Conservation (phyloP, 2,329 filamentous ascomycete genomes). For the Colletotrichum sp. region DNA sequence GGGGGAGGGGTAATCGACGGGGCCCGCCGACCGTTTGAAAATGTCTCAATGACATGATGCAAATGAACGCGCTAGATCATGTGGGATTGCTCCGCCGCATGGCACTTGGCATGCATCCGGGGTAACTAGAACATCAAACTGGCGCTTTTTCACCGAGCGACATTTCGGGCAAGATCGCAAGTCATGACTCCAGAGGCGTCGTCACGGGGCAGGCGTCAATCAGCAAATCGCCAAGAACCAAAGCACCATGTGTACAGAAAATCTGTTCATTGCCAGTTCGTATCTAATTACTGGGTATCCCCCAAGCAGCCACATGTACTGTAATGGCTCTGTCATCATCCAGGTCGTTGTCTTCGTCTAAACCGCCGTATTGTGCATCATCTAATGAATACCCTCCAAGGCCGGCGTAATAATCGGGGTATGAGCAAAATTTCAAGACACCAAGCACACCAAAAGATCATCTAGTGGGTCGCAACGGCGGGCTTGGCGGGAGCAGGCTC, state of each 20-base stretch:
- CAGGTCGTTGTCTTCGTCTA: conserved; percentile 21
- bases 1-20: background rate
- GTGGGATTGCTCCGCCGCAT: background rate
- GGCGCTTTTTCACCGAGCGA: background rate
- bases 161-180: background rate
- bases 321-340: conserved; percentile 19
- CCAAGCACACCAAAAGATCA: conserved; percentile 4
- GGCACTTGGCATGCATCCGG: background rate
- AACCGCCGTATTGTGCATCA: conserved; percentile 17
- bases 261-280: conserved; percentile 6
- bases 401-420: conserved; percentile 16
- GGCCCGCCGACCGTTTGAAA: conserved; percentile 3
- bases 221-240: background rate
- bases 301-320: conserved; percentile 3
- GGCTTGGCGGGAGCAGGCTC: conserved; percentile 38
- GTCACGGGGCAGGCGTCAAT: background rate
- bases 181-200: background rate
- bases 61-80: conserved; percentile 7
- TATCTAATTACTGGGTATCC: conserved; percentile 18
- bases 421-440: conserved; percentile 19
- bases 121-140: background rate
- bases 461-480: conserved; percentile 25
- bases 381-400: background rate
- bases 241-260: background rate
- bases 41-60: conserved; percentile 16